Conservation (phyloP, 176 grass and related monocot genomes). For the Carex pumila region DNA sequence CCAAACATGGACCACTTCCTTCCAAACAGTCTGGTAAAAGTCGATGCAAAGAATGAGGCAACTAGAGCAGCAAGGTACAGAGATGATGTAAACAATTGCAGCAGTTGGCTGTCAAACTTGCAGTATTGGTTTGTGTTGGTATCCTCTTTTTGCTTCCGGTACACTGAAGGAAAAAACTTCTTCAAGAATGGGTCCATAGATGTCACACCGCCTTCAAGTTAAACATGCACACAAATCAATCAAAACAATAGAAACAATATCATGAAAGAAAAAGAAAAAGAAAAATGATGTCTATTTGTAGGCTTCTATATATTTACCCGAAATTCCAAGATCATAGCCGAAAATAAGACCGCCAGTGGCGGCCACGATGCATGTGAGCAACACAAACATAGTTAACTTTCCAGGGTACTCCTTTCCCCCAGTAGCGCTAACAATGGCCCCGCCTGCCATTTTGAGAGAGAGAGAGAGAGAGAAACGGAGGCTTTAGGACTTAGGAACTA, state of each 20-base stretch:
- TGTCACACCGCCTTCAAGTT: constrained; percentile 28
- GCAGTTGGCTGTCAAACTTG: constrained; percentile 42
- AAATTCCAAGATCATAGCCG: constrained; percentile 32
- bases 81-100: constrained; percentile 37
- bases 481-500: neutral
- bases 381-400: constrained; percentile 27
- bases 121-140: constrained; percentile 32
- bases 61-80: constrained; percentile 42
- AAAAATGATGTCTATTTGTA: neutral
- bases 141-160: constrained; percentile 20
- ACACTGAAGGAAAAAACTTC: constrained; percentile 39
- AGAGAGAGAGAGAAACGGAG: neutral
- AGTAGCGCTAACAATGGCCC: constrained; percentile 15
- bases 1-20: constrained; percentile 48
- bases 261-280: neutral
- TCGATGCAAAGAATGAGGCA: constrained; percentile 33
- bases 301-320: constrained; percentile 8
- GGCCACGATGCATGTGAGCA: constrained; percentile 20
- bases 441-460: constrained; percentile 26
- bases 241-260: neutral
- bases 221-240: neutral
- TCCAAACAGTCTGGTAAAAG: constrained; percentile 27
- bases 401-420: constrained; percentile 28
- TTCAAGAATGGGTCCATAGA: constrained; percentile 27
- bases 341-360: constrained; percentile 35